Conservation (phyloP, 805 yeast species). For the Komagataella pastoris region DNA sequence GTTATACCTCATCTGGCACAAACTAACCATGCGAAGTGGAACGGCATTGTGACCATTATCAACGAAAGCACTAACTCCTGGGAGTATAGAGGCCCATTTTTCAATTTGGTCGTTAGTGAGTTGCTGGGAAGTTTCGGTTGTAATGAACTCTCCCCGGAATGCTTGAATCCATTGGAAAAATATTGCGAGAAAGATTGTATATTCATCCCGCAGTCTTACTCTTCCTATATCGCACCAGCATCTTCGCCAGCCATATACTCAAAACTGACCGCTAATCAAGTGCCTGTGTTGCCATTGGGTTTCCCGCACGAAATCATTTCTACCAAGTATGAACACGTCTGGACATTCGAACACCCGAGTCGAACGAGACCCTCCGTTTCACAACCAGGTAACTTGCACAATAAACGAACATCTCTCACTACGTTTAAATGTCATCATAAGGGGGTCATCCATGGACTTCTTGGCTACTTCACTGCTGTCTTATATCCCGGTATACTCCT, state of each 20-base stretch:
- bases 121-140: slow-evolving; percentile 87
- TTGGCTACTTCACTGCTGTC: slow-evolving; percentile 63
- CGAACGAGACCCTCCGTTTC: slow-evolving; percentile 1
- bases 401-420: slow-evolving; percentile 11
- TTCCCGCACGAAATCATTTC: slow-evolving; percentile 27
- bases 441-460: slow-evolving; percentile 56
- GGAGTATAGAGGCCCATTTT: slow-evolving; percentile 19
- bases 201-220: slow-evolving; percentile 49
- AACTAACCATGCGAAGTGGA: slow-evolving; percentile 42
- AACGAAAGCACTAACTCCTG: slow-evolving; percentile 47
- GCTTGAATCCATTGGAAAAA: slow-evolving; percentile 32
- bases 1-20: slow-evolving; percentile 38
- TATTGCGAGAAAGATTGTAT: slow-evolving; percentile 30
- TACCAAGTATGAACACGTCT: slow-evolving; percentile 33
- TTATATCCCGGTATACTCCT: slow-evolving; percentile 48
- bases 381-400: slow-evolving; percentile 3
- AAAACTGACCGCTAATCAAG: slow-evolving; percentile 10
- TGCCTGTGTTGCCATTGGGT: slow-evolving; percentile 15
- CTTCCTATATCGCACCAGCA: slow-evolving; percentile 55
- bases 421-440: slow-evolving; percentile 29
- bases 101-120: slow-evolving; percentile 64
- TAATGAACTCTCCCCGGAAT: slow-evolving; percentile 83
- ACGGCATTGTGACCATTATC: slow-evolving; percentile 32
- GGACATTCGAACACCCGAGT: slow-evolving; percentile 51
- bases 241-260: slow-evolving; percentile 40